Conservation (phyloP, 371 early-diverging fungal species). For the Apophysomyces trapeziformis region DNA sequence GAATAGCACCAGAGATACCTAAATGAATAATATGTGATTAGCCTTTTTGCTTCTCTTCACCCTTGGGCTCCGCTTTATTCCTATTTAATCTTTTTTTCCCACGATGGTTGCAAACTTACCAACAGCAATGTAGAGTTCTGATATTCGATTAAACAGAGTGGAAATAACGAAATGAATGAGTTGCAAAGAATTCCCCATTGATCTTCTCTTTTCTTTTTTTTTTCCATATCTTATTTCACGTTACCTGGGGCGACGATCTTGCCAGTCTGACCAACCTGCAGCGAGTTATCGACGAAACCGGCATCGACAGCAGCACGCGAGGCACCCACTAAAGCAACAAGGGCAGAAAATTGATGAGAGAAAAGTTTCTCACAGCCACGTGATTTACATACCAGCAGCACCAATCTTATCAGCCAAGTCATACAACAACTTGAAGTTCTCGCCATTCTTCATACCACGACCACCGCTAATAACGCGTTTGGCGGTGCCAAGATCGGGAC, state of each 20-base stretch:
- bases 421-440: conserved; percentile 93
- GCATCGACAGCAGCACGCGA: conserved; percentile 99
- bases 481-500: conserved; percentile 92
- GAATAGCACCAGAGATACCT: conserved; percentile 97
- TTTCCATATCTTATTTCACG: conserved; percentile 9
- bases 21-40: conserved; percentile 13
- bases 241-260: conserved; percentile 94
- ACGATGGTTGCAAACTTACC: conserved; percentile 43
- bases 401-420: conserved; percentile 94
- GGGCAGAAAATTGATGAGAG: conserved; percentile 9
- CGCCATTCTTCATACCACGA: conserved; percentile 95
- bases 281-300: conserved; percentile 94
- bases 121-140: conserved; percentile 92
- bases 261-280: conserved; percentile 98
- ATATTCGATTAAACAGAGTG: too few relatives aligned
- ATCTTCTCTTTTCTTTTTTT: background rate
- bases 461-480: conserved; percentile 94
- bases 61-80: conserved; percentile 1
- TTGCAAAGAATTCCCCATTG: background rate
- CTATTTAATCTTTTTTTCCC: background rate
- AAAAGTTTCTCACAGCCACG: conserved; percentile 28
- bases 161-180: background rate
- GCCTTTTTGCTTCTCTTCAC: background rate
- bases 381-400: conserved; percentile 77
- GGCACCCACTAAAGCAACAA: conserved; percentile 81